Base-by-base conservation (phyloP, 352 stramenopile species). In the Phytophthora ohioensis region DNA sequence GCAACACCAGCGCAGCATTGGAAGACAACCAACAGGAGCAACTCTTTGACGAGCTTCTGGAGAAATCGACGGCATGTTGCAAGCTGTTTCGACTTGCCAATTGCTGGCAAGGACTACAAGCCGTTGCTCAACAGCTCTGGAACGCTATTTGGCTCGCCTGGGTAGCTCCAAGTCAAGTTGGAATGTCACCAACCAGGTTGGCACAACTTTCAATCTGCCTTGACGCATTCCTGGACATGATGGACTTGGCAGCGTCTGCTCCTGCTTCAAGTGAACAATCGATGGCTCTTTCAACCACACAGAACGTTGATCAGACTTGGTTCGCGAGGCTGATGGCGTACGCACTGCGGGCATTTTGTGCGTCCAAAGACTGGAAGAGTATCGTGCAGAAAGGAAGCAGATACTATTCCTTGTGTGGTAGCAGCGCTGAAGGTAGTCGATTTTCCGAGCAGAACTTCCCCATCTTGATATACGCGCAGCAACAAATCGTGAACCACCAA, bases 401-500 rank as follows among this genome's bases (percentile, higher is more conserved):
- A 15, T 91, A 87, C 36, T 73, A 91, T 51, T 51, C 67, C 7
- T 65, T 91, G 13, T 74, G 73, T 39, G 75, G 73, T 2, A 67
- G 57, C 41, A 72, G 67, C 15, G 36, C 36, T 34, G 69, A 76
- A 38, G 75, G 78, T 9, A 75, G 35, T 71, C 83, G 61, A 5
- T 92, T 94, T 48, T 88, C 85, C 0, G 83, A 92, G 49, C 75
- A 75, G 15, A 84, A 85, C 36, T 76, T 93, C 13, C 75, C 80
- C 0, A 11, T 91, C 8, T 53, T 95, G 21, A 65, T 92, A 8
- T 88, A 84, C 47, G 86, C 86, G 3, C 86, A 95, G 41, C 72
- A 73, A 4, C 83, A 94, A 57, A 77, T 89, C n/a, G n/a, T 91
- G 1, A 59, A 59, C 0, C 54, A 70, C 4, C 79, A 90, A 32